Base-by-base conservation (phyloP, 805 yeast species). In the Hanseniaspora valbyensis region DNA sequence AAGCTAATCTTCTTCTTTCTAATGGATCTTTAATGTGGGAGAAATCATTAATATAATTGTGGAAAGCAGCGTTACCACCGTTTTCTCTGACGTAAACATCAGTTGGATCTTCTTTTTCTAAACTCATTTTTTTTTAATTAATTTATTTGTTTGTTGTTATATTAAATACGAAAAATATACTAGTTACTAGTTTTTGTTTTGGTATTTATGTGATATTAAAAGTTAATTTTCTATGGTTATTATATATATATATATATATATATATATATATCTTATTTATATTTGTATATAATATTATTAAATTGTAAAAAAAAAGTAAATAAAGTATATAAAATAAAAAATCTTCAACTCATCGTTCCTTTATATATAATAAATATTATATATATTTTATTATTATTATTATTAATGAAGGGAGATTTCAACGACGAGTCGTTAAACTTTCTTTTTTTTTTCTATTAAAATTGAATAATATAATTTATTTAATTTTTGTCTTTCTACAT, bases 1-100 rank as follows among this genome's bases (percentile, higher is more conserved):
- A 70, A 39, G 94, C 94, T 61, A 83, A 69, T 72, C 89, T 77
- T 75, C 90, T 78, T 75, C 95, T 80, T 67, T 84, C 92, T 57
- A 84, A 68, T 4, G 95, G 95, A 65, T 84, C 94, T 54, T 80
- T 83, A 55, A 84, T 76, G 62, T 84, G 84, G 41, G 90, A 83
- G 58, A 80, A 84, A 66, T 84, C 87, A 52, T 80, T 83, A 55
- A 83, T 62, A 66, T 76, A 83, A 63, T 84, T 86, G 70, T 84
- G 89, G 77, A 83, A 84, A 49, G 92, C 92, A 55, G 86, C 78
- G 63, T 84, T 81, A 71, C 94, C 92, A 70, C 94, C 94, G 13
- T 58, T 68, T 37, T 81, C 77, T 54, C 61, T 56, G 52, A 65
- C 58, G 50, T 60, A 62, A 41, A 50, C 66, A 22, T 55, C 51